phyloP scores from a whole-genome alignment of 2,329 filamentous ascomycete genomes.

The Aspergillus jensenii region DNA sequence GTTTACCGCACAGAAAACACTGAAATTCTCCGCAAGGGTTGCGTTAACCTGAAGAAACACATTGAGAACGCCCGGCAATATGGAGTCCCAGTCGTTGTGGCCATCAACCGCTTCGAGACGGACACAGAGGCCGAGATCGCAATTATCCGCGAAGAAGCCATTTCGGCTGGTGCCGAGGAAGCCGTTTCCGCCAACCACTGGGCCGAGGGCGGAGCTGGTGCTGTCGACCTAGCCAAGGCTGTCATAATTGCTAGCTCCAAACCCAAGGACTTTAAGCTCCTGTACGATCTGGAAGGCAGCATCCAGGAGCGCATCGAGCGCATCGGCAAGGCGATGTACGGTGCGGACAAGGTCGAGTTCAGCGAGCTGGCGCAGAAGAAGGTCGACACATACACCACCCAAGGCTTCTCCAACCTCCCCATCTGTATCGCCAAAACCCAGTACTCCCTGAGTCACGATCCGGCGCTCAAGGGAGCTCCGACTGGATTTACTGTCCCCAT shows the following conservation, averaged over 20 bases:
- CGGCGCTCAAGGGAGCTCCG: conserved; percentile 89
- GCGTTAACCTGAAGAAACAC: conserved; percentile 93
- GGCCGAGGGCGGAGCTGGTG: conserved; percentile 90
- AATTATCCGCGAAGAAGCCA: conserved; percentile 84
- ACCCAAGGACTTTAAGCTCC: conserved; percentile 81
- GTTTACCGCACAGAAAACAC: conserved; percentile 94
- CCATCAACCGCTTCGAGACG: conserved; percentile 94
- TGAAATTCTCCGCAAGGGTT: conserved; percentile 84
- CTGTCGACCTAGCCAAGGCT: conserved; percentile 81
- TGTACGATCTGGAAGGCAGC: conserved; percentile 76
- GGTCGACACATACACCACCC: conserved; percentile 88
- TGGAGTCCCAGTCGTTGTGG: conserved; percentile 90
- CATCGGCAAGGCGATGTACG: conserved; percentile 93
- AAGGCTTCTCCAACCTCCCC: conserved; percentile 88
- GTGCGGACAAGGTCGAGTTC: conserved; percentile 84
- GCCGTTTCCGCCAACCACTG: conserved; percentile 95
- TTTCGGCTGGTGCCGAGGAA: conserved; percentile 89
- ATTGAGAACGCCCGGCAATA: conserved; percentile 86
- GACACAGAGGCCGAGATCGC: conserved; percentile 91
- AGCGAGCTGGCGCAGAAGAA: conserved; percentile 93
- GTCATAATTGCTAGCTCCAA: conserved; percentile 81
- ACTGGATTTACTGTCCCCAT: conserved; percentile 94
- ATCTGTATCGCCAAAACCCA: conserved; percentile 99
- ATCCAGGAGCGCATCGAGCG: conserved; percentile 87
- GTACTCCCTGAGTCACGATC: conserved; percentile 92